These are phyloP conservation scores for Lathyrus sativus DNA, from an alignment of 306 rosid genomes.

Conservation along the genomic window DNA sequence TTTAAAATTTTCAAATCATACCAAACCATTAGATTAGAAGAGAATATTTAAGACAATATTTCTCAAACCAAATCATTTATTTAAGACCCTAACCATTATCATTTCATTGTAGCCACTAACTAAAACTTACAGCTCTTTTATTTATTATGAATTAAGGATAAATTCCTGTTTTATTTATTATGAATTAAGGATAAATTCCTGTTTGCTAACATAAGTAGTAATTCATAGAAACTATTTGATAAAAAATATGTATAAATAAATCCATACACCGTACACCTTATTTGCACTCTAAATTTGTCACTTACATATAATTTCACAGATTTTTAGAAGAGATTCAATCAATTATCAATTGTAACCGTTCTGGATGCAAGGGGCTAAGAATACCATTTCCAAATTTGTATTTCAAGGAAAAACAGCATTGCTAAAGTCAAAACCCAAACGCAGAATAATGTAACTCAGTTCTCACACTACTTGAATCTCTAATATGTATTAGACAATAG, in stretches of 20 bases:
- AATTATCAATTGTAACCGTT: not conserved
- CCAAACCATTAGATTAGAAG: too few species aligned
- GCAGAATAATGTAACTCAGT: conserved; percentile 18
- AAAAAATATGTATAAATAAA: not conserved
- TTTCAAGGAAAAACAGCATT: conserved; percentile 25
- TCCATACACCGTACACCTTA: not conserved
- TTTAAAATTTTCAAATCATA: too few species aligned
- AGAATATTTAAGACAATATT: too few species aligned
- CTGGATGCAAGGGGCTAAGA: not conserved
- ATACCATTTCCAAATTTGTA: conserved; percentile 14
- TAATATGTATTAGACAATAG: conserved; percentile 15
- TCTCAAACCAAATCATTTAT: too few species aligned
- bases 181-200: too few species aligned
- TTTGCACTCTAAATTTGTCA: not conserved
- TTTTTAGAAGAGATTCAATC: not conserved
- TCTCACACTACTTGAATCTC: conserved; percentile 17
- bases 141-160: too few species aligned
- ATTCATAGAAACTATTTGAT: not conserved
- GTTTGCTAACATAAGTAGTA: too few species aligned
- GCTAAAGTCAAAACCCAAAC: not conserved
- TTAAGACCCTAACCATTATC: too few species aligned
- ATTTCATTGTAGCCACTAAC: too few species aligned
- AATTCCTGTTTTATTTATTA: too few species aligned
- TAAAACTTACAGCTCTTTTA: too few species aligned
- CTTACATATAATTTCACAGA: conserved; percentile 8